A percentile compares a stretch with the other conserved stretches of the same genome.
phyloP scores from a whole-genome alignment of 495 filamentous ascomycete species.

The Podospora bellae-mahoneyi region DNA sequence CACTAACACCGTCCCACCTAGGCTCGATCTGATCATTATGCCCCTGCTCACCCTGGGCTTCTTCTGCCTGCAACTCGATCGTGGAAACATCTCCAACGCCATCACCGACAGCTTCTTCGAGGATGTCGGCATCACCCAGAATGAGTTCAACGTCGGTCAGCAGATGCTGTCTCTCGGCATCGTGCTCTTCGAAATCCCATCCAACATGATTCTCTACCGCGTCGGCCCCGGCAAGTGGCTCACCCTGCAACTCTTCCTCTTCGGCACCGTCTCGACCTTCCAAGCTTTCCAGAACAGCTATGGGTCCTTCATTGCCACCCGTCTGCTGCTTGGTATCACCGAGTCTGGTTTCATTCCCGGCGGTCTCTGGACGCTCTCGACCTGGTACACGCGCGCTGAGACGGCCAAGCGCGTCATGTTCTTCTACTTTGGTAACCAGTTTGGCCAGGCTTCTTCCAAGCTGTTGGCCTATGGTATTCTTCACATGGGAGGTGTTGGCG shows the following conservation, averaged over 20 bases:
- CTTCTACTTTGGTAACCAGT: slow-evolving; percentile 56
- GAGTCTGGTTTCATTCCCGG: slow-evolving; percentile 61
- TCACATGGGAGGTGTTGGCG: slow-evolving; percentile 46
- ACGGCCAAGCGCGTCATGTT: slow-evolving; percentile 53
- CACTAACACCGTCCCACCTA: slow-evolving; percentile 25
- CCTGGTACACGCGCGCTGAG: slow-evolving; percentile 58
- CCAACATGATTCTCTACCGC: slow-evolving; percentile 55
- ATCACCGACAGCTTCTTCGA: slow-evolving; percentile 42
- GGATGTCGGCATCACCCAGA: slow-evolving; percentile 52
- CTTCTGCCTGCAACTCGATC: slow-evolving; percentile 48
- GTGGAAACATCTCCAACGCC: slow-evolving; percentile 34
- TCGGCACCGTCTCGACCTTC: slow-evolving; percentile 56
- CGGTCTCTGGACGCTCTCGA: slow-evolving; percentile 58
- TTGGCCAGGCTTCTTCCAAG: slow-evolving; percentile 51
- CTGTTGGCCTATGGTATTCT: slow-evolving; percentile 31
- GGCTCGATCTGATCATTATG: slow-evolving; percentile 47
- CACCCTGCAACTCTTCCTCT: slow-evolving; percentile 54
- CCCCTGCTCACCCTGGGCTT: slow-evolving; percentile 55
- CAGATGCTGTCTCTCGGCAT: slow-evolving; percentile 57
- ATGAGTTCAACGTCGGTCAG: slow-evolving; percentile 58
- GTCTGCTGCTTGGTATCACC: slow-evolving; percentile 49
- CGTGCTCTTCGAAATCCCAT: slow-evolving; percentile 57
- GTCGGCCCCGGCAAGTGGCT: slow-evolving; percentile 60
- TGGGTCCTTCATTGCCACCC: slow-evolving; percentile 48
- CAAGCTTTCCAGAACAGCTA: slow-evolving; percentile 55